phyloP scores from a whole-genome alignment of 2,329 filamentous ascomycete species.

The Phoma sp. region DNA sequence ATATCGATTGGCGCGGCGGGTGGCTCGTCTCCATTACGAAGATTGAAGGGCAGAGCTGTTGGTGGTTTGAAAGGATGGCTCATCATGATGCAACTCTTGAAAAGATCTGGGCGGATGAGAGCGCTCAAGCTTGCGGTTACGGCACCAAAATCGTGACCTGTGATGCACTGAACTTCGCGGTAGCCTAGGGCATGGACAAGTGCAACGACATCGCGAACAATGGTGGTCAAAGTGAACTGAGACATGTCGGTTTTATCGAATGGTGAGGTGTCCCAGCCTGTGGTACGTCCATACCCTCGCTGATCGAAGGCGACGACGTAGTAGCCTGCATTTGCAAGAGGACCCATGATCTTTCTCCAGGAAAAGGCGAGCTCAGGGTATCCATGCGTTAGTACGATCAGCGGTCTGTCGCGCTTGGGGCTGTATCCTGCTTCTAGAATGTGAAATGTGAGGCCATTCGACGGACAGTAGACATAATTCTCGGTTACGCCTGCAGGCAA shows the following conservation, averaged over 20 bases:
- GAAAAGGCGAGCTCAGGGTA: slow-evolving; percentile 75
- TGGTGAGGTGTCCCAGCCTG: slow-evolving; percentile 62
- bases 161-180: slow-evolving; percentile 62
- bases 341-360: slow-evolving; percentile 69
- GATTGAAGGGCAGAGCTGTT: slow-evolving; percentile 58
- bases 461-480: slow-evolving; percentile 63
- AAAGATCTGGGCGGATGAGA: slow-evolving; percentile 70
- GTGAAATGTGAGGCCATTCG: slow-evolving; percentile 68
- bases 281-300: slow-evolving; percentile 72
- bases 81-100: slow-evolving; percentile 68
- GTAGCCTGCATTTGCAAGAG: slow-evolving; percentile 67
- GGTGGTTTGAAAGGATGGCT: slow-evolving; percentile 69
- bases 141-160: slow-evolving; percentile 73
- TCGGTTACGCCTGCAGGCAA: slow-evolving; percentile 64
- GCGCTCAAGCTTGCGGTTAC: slow-evolving; percentile 67
- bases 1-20: slow-evolving; percentile 53
- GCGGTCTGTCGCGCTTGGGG: slow-evolving; percentile 53
- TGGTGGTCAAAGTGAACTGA: slow-evolving; percentile 64
- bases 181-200: slow-evolving; percentile 69
- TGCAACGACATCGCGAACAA: slow-evolving; percentile 69
- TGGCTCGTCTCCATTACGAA: slow-evolving; percentile 42
- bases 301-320: slow-evolving; percentile 73
- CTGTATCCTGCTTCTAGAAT: slow-evolving; percentile 62
- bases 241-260: slow-evolving; percentile 63
- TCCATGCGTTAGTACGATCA: slow-evolving; percentile 70